Evolutionary conservation across 768 basidiomycete genomes (phyloP).

Genomic region (Tulasnella sp.): DNA sequence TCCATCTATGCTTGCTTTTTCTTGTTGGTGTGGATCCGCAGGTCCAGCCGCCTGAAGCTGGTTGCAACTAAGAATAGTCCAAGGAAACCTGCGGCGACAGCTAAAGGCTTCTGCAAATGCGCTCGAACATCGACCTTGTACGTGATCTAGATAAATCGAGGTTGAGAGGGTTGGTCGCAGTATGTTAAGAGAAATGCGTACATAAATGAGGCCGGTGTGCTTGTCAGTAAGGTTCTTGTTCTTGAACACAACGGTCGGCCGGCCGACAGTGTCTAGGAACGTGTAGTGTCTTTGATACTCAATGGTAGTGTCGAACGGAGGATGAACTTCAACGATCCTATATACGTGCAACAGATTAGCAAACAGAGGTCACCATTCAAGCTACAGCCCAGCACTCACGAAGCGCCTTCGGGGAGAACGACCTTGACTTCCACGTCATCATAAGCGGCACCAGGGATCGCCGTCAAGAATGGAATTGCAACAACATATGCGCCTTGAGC

Average conservation of each 20-base stretch:
- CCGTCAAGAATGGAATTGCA: constrained; percentile 78
- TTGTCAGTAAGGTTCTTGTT: constrained; percentile 71
- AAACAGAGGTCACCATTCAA: not conserved
- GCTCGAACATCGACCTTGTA: constrained; percentile 75
- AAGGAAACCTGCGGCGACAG: constrained; percentile 64
- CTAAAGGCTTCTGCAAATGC: constrained; percentile 80
- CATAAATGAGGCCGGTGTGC: constrained; percentile 74
- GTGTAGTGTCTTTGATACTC: constrained; percentile 61
- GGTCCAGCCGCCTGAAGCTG: constrained; percentile 45
- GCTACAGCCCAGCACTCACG: constrained; percentile 45
- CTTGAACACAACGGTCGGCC: constrained; percentile 64
- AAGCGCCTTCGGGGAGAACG: constrained; percentile 90
- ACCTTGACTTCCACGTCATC: constrained; percentile 71
- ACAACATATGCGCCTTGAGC: constrained; percentile 60
- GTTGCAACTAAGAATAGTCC: constrained; percentile 50
- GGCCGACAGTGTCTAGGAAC: constrained; percentile 87
- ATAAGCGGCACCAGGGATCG: constrained; percentile 70
- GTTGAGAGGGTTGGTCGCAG: not conserved
- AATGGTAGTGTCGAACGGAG: constrained; percentile 68
- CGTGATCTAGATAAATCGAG: constrained; percentile 52
- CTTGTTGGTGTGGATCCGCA: constrained; percentile 35
- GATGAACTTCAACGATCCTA: constrained; percentile 68
- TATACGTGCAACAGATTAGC: constrained; percentile 21
- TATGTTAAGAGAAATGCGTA: constrained; percentile 38
- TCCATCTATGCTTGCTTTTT: constrained; percentile 3